phyloP scores from a whole-genome alignment of 495 filamentous ascomycete genomes.

The Daldinia decipiens region DNA sequence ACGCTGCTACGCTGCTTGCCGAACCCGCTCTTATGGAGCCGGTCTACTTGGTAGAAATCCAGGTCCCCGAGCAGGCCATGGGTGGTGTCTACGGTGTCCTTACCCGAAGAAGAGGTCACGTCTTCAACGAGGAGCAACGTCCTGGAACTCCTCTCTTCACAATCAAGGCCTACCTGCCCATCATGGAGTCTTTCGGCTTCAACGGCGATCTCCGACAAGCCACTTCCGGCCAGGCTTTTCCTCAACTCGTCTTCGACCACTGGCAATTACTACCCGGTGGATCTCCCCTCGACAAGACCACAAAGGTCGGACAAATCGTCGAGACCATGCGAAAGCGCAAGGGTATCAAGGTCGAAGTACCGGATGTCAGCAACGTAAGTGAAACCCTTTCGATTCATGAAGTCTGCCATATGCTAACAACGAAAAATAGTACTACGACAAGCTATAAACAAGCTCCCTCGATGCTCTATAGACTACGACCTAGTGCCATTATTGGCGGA shows the following conservation, averaged over 20 bases:
- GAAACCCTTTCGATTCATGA: constrained; percentile 7
- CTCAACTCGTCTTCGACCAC: constrained; percentile 98
- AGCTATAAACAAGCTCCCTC: constrained; percentile 75
- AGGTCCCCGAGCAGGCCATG: constrained; percentile 98
- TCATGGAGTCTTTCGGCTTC: constrained; percentile 99
- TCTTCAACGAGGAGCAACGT: constrained; percentile 98
- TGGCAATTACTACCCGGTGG: constrained; percentile 96
- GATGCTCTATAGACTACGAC: constrained; percentile 52
- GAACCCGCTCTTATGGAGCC: constrained; percentile 92
- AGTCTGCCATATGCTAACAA: constrained; percentile 59
- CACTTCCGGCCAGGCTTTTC: constrained; percentile 98
- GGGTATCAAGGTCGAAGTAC: constrained; percentile 96
- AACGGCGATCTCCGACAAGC: constrained; percentile 92
- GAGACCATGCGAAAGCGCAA: constrained; percentile 96
- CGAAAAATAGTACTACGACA: constrained; percentile 90
- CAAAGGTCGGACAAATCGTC: constrained; percentile 87
- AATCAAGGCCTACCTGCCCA: constrained; percentile 98
- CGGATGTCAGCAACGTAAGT: constrained; percentile 93
- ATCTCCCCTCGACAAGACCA: constrained; percentile 84
- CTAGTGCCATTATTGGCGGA: constrained; percentile 50
- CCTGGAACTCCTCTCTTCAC: constrained; percentile 99
- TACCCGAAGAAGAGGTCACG: constrained; percentile 97
- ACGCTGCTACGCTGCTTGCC: constrained; percentile 90
- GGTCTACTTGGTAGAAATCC: constrained; percentile 98
- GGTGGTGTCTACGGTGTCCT: constrained; percentile 99